Evolutionary conservation across 208 protist genomes (phyloP).

Genomic region (Borovskyia barvae): DNA sequence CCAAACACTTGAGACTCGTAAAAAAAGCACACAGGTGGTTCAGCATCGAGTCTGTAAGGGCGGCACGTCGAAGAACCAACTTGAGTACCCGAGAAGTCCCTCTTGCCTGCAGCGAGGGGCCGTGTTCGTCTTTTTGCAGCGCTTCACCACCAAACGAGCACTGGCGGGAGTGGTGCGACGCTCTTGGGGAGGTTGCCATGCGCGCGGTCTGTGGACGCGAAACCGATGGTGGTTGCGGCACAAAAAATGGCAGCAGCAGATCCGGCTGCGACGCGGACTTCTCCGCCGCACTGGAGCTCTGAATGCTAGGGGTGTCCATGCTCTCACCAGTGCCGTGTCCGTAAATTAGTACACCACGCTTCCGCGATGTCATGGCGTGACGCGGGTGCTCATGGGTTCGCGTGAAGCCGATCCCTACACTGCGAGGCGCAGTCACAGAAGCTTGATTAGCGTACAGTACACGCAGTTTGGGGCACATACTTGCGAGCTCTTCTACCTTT

Average conservation of each 20-base stretch:
- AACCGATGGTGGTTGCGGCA: constrained; percentile 16
- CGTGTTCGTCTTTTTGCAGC: not conserved
- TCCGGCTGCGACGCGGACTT: constrained; percentile 4
- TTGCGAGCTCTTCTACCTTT: constrained; percentile 20
- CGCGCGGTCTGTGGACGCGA: constrained; percentile 14
- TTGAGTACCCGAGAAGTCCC: constrained; percentile 2
- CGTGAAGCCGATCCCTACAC: constrained; percentile 13
- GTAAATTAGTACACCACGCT: constrained; percentile 4
- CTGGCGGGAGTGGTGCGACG: not conserved
- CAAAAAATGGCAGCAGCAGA: constrained; percentile 19
- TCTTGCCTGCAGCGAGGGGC: not conserved
- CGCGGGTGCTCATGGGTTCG: constrained; percentile 5
- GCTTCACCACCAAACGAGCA: not conserved
- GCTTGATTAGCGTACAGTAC: constrained; percentile 23
- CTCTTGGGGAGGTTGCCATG: not conserved
- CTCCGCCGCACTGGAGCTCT: not conserved
- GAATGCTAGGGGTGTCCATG: not conserved
- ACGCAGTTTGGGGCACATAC: constrained; percentile 17
- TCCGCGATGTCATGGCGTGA: not conserved
- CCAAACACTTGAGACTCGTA: constrained; percentile 25
- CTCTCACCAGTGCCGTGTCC: constrained; percentile 1
- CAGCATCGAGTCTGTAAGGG: constrained; percentile 13
- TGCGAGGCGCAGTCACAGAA: constrained; percentile 2
- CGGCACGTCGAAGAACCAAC: constrained; percentile 19
- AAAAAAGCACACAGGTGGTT: constrained; percentile 13